phyloP scores from a whole-genome alignment of 78 protist genomes.

The Planoprotostelium fungivorum region DNA sequence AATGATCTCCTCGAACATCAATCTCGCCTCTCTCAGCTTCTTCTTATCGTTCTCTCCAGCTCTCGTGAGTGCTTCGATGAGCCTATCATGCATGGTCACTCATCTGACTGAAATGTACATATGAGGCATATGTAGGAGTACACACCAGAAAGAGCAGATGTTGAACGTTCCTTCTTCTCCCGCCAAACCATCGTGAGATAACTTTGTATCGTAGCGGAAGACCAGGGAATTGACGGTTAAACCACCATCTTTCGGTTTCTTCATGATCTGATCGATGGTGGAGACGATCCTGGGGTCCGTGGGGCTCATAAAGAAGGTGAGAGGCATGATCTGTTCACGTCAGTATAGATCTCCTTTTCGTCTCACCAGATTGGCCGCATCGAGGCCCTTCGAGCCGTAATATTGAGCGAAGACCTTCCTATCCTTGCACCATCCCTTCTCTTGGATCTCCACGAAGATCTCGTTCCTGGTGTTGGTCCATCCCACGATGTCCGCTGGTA shows the following conservation, averaged over 20 bases:
- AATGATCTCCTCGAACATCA: conserved; percentile 59
- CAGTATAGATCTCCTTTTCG: neutral
- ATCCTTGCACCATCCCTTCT: conserved; percentile 20
- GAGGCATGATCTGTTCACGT: conserved; percentile 32
- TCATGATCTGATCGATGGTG: conserved; percentile 16
- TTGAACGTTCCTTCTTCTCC: conserved; percentile 57
- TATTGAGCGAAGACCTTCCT: conserved; percentile 21
- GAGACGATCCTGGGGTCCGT: conserved; percentile 24
- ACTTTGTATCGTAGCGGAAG: conserved; percentile 26
- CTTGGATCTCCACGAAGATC: conserved; percentile 44
- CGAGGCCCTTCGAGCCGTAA: conserved; percentile 33
- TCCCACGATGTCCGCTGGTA: conserved; percentile 41
- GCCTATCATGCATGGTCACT: too few relatives aligned
- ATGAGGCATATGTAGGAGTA: too few relatives aligned
- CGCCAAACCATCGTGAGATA: neutral
- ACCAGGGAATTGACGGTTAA: conserved; percentile 36
- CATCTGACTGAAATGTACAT: too few relatives aligned
- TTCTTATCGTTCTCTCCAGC: neutral
- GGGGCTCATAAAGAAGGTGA: conserved; percentile 56
- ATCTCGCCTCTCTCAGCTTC: conserved; percentile 13
- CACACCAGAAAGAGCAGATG: conserved; percentile 38
- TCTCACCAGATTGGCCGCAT: conserved; percentile 20
- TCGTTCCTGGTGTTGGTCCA: conserved; percentile 26
- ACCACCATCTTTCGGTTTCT: conserved; percentile 50
- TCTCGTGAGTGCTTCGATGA: conserved; percentile 37